phyloP scores from a whole-genome alignment of 2,329 filamentous ascomycete genomes.

The Colletotrichum phormii region DNA sequence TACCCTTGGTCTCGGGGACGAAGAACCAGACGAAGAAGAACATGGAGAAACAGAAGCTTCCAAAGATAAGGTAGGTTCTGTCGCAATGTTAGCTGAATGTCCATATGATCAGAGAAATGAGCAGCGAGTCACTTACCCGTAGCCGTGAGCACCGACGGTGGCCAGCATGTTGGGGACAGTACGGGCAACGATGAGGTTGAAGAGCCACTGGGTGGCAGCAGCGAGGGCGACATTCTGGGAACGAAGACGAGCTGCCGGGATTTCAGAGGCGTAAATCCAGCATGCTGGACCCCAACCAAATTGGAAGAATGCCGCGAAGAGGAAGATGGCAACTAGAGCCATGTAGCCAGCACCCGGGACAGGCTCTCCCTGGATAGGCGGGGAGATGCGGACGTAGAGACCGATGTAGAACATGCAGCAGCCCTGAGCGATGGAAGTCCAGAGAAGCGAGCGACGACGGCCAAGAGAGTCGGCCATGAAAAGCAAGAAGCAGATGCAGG shows the following conservation, averaged over 20 bases:
- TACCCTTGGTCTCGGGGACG: slow-evolving; percentile 72
- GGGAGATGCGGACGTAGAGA: slow-evolving; percentile 69
- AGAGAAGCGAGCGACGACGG: slow-evolving; percentile 65
- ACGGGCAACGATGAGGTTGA: slow-evolving; percentile 76
- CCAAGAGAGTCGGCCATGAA: slow-evolving; percentile 72
- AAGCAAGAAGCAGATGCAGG: slow-evolving; percentile 68
- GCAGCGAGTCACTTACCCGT: slow-evolving; percentile 44
- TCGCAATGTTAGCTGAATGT: background rate
- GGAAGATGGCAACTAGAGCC: slow-evolving; percentile 73
- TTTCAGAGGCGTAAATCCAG: slow-evolving; percentile 67
- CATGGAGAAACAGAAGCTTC: slow-evolving; percentile 73
- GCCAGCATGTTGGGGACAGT: slow-evolving; percentile 73
- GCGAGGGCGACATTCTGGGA: slow-evolving; percentile 73
- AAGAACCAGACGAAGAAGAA: slow-evolving; percentile 73
- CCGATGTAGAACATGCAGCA: slow-evolving; percentile 75
- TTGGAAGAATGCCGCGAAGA: slow-evolving; percentile 69
- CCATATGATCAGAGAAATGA: fast-evolving
- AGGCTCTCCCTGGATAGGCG: slow-evolving; percentile 58
- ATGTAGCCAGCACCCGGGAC: slow-evolving; percentile 73
- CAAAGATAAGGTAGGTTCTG: slow-evolving; percentile 72
- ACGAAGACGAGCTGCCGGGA: slow-evolving; percentile 71
- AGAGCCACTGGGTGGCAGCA: slow-evolving; percentile 75
- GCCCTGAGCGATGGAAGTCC: slow-evolving; percentile 71
- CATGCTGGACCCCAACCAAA: slow-evolving; percentile 60
- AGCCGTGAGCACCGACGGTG: slow-evolving; percentile 50